Evolutionary conservation across 305 asterid species (phyloP).

Genomic region (Solanum chacoense): DNA sequence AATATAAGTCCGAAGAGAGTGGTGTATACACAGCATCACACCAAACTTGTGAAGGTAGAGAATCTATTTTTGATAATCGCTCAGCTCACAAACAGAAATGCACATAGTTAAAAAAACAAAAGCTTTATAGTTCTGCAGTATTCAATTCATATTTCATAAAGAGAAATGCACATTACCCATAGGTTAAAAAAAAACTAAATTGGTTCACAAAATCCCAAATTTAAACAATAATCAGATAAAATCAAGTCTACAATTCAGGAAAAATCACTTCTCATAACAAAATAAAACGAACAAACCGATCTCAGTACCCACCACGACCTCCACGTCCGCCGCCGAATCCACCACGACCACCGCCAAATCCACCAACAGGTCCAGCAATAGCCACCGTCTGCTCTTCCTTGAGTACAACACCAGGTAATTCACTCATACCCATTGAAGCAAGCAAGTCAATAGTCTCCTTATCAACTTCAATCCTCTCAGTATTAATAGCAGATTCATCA

Average conservation of each 20-base stretch:
- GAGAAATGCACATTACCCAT: not conserved
- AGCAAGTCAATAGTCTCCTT: slow-evolving; percentile 54
- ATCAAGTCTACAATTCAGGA: not conserved
- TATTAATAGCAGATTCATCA: slow-evolving; percentile 59
- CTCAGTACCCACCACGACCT: slow-evolving; percentile 30
- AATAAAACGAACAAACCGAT: not conserved
- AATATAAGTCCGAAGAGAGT: not conserved
- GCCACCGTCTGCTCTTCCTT: slow-evolving; percentile 19
- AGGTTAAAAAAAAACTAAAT: not conserved
- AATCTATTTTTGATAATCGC: too few relatives aligned
- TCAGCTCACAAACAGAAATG: too few relatives aligned
- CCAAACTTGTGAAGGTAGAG: too few relatives aligned
- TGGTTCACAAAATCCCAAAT: not conserved
- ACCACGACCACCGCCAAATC: slow-evolving; percentile 26
- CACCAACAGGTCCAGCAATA: slow-evolving; percentile 16
- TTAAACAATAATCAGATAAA: not conserved
- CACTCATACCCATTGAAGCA: slow-evolving; percentile 51
- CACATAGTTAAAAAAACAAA: too few relatives aligned
- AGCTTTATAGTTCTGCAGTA: not conserved
- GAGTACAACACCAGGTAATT: slow-evolving; percentile 49
- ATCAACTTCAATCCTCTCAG: slow-evolving; percentile 53
- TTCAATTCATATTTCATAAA: not conserved
- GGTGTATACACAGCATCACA: too few relatives aligned
- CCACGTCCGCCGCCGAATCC: slow-evolving; percentile 7
- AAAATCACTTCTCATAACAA: not conserved